Conservation (phyloP, 768 basidiomycete species). For the Lactifluus subvellereus region DNA sequence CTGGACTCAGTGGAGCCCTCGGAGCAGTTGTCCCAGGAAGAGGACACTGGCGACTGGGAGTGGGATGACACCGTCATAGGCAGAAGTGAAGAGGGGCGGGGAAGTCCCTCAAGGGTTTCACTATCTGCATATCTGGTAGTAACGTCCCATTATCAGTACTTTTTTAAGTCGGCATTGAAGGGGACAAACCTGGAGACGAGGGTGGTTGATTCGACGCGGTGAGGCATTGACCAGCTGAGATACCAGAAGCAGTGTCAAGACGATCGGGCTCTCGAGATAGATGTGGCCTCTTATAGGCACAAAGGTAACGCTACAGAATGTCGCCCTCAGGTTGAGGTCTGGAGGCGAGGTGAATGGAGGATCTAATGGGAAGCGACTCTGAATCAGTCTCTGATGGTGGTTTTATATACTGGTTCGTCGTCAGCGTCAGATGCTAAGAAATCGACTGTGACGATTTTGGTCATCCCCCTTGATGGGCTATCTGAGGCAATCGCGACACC, state of each 20-base stretch:
- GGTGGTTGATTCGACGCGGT: not conserved
- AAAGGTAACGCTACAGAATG: not conserved
- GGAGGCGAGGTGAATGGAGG: not conserved
- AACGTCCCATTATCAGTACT: not conserved
- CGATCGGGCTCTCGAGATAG: not conserved
- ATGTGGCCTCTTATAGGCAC: not conserved
- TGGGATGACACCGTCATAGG: not conserved
- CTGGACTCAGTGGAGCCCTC: slow-evolving; percentile 10
- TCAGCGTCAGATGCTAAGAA: not conserved
- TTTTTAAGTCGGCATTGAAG: not conserved
- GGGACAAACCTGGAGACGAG: slow-evolving; percentile 6
- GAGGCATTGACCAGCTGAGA: not conserved
- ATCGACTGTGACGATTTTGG: not conserved
- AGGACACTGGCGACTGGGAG: slow-evolving; percentile 1
- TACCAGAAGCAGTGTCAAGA: not conserved
- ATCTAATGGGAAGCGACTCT: not conserved
- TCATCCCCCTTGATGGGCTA: slow-evolving; percentile 1
- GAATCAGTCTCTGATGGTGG: slow-evolving; percentile 5
- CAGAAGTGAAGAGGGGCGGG: not conserved
- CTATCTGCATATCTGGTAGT: not conserved
- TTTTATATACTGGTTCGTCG: not conserved
- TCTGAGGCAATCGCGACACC: not conserved
- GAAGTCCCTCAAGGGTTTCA: not conserved
- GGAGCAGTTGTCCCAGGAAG: slow-evolving; percentile 11
- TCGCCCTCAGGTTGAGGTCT: not conserved